Base-by-base conservation (phyloP, 768 basidiomycete species). In the Suillus subalutaceus region DNA sequence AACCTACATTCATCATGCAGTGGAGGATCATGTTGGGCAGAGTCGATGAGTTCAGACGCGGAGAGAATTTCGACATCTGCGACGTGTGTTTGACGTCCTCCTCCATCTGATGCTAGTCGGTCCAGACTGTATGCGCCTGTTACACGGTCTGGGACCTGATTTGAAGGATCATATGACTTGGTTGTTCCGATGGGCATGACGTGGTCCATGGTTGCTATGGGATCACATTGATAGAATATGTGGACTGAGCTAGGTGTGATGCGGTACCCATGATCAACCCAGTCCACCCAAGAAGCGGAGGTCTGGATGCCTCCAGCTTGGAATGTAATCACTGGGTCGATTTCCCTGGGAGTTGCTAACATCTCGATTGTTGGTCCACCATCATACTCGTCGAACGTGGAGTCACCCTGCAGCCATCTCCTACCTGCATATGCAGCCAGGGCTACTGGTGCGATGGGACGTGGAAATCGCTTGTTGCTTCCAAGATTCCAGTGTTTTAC, bases 71-170 rank as follows among this genome's bases (percentile, higher is more conserved):
- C 46, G 0, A 48, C 46, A 6, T 48, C 46, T 48, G n/a, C 23
- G 2, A 48, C 12, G 2, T 12, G 2, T 5, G 6, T 23, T 1
- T 13, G 10, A 4, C 23, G 46, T 5, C 46, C n/a, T 12, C 2
- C n/a, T 2, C 4, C 0, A 3, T 5, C 0, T 12, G 46, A 12
- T 1, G n/a, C 46, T 6, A 0, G n/a, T 5, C 46, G 5, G 2
- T 5, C 5, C 2, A 48, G 46, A 12, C 46, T 48, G n/a, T 48
- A 48, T 2, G 1, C 5, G 2, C 46, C 46, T n/a, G n/a, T 48
- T 0, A 48, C 46, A 1, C 10, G 2, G 13, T 48, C n/a, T n/a
- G 46, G 46, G 23, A 48, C n/a, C 46, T 48, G 46, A 2, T 48
- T 23, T 13, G 46, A n/a, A 2, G 46, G 2, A 13, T 48, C 46